These are phyloP conservation scores for Sporothrix sp. DNA, from an alignment of 2,329 filamentous ascomycete genomes.

Conservation along the genomic window DNA sequence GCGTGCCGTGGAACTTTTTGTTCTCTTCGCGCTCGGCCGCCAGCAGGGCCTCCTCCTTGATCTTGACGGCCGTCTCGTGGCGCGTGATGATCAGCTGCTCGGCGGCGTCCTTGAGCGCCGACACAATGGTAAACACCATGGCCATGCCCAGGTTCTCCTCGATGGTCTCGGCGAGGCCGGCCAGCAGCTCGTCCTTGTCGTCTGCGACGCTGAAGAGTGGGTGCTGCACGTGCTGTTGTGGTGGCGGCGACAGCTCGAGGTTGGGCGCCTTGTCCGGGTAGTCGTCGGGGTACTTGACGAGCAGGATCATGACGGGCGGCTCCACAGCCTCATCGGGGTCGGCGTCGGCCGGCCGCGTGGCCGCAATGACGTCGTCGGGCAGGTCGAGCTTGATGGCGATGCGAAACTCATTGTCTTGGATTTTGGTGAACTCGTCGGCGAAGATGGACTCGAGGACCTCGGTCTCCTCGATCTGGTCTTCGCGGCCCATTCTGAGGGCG, in stretches of 20 bases:
- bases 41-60: conserved; percentile 42
- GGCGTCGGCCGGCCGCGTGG: not conserved
- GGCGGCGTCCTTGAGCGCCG: conserved; percentile 79
- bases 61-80: conserved; percentile 52
- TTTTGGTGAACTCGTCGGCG: conserved; percentile 94
- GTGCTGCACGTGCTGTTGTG: conserved; percentile 47
- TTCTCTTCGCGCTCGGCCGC: conserved; percentile 84
- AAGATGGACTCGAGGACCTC: conserved; percentile 98
- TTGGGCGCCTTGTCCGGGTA: conserved; percentile 84
- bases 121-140: conserved; percentile 90
- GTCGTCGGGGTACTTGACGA: conserved; percentile 77
- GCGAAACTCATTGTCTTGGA: conserved; percentile 82
- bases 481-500: conserved; percentile 65
- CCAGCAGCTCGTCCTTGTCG: conserved; percentile 67
- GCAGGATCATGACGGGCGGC: conserved; percentile 64
- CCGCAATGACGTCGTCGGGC: conserved; percentile 37
- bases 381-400: conserved; percentile 80
- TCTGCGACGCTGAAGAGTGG: conserved; percentile 67
- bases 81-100: conserved; percentile 73
- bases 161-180: conserved; percentile 61
- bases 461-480: conserved; percentile 91
- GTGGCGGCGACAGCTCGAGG: conserved; percentile 67
- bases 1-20: conserved; percentile 85
- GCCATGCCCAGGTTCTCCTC: conserved; percentile 94
- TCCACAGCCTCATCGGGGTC: conserved; percentile 41